Evolutionary conservation across 108 stramenopile genomes (phyloP).

Genomic region (Conticribra weissflogii): DNA sequence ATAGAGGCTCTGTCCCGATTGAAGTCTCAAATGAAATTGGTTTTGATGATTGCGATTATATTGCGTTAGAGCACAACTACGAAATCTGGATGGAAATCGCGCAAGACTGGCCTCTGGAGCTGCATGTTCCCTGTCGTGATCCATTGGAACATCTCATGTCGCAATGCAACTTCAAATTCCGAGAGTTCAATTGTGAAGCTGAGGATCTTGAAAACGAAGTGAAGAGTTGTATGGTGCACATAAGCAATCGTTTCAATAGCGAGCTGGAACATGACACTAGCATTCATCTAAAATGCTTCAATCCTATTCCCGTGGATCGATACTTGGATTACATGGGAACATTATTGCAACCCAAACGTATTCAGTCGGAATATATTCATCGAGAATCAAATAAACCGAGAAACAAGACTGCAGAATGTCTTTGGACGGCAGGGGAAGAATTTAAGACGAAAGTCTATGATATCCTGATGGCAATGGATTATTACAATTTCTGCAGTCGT

Average conservation of each 20-base stretch:
- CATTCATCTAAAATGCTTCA: not conserved
- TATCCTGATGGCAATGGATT: not conserved
- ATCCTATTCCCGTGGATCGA: not conserved
- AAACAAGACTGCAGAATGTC: not conserved
- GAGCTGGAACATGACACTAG: not conserved
- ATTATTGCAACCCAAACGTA: not conserved
- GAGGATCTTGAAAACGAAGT: not conserved
- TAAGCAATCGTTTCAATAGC: not conserved
- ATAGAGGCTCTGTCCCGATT: not conserved
- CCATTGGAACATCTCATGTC: conserved; percentile 11
- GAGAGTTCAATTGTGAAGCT: not conserved
- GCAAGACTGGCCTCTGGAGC: not conserved
- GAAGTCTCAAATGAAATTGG: conserved; percentile 4
- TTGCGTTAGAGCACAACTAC: not conserved
- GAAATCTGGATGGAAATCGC: not conserved
- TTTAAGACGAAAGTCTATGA: not conserved
- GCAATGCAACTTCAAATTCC: not conserved
- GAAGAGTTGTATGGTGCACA: not conserved
- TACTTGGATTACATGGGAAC: not conserved
- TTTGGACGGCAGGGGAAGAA: not conserved
- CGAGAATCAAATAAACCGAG: not conserved
- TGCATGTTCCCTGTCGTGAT: conserved; percentile 9
- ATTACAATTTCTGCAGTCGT: not conserved
- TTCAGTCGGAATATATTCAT: not conserved
- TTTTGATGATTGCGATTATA: conserved; percentile 28